Evolutionary conservation across 2,329 filamentous ascomycete species (phyloP).

Genomic region (Periconia digitata): DNA sequence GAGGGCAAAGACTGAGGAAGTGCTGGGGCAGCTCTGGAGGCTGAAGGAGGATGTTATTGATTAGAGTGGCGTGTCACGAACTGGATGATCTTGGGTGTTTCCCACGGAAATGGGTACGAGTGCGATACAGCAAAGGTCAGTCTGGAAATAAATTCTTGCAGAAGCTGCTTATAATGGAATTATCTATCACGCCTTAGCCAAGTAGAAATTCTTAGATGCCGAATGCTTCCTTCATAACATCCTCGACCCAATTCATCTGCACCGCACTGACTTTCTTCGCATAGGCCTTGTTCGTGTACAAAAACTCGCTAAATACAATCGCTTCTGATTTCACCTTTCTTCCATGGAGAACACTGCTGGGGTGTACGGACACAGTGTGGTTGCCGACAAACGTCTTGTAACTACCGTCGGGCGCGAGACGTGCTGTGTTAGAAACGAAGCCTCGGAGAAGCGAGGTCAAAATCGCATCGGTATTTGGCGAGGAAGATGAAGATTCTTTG

Average conservation of each 20-base stretch:
- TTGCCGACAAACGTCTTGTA: slow-evolving; percentile 64
- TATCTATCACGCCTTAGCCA: background rate
- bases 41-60: slow-evolving; percentile 71
- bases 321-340: slow-evolving; percentile 61
- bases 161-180: no score
- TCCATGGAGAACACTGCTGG: slow-evolving; percentile 61
- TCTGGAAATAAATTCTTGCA: no score
- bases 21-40: slow-evolving; percentile 74
- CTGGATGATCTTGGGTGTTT: no score
- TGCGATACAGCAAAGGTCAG: no score
- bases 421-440: slow-evolving; percentile 62
- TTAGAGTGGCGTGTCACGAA: slow-evolving; percentile 35
- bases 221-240: slow-evolving; percentile 42
- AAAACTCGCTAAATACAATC: slow-evolving; percentile 67
- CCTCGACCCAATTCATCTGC: slow-evolving; percentile 63
- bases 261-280: slow-evolving; percentile 64
- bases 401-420: slow-evolving; percentile 61
- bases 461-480: slow-evolving; percentile 53
- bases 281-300: slow-evolving; percentile 66
- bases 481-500: slow-evolving; percentile 27
- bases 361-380: slow-evolving; percentile 65
- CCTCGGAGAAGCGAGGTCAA: slow-evolving; percentile 61
- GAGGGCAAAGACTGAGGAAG: slow-evolving; percentile 70
- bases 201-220: background rate
- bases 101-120: no score